Conservation (phyloP, 805 yeast genomes). For the Candida quercuum region DNA sequence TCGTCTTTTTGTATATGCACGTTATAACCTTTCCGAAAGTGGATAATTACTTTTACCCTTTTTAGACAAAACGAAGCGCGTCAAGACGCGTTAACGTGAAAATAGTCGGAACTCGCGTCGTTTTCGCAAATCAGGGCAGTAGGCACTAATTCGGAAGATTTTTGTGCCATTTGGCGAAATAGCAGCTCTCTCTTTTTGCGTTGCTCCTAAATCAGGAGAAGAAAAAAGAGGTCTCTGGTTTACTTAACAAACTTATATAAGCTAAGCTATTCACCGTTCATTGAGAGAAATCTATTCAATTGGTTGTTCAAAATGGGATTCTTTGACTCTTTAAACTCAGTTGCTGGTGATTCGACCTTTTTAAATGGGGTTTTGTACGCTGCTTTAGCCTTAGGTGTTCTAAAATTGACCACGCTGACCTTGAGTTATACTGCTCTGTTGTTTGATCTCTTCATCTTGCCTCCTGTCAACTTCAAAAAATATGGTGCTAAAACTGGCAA, state of each 20-base stretch:
- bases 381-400: slow-evolving; percentile 56
- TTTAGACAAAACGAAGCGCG: no score
- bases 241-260: neutral
- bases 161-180: no score
- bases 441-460: slow-evolving; percentile 59
- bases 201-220: no score
- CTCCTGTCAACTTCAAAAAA: slow-evolving; percentile 49
- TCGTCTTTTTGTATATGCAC: neutral
- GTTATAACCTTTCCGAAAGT: neutral
- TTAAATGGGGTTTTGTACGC: slow-evolving; percentile 27
- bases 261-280: no score
- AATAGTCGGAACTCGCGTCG: neutral
- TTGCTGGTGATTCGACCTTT: slow-evolving; percentile 6
- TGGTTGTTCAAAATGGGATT: slow-evolving; percentile 12
- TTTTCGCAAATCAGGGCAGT: no score
- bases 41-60: neutral
- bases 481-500: slow-evolving; percentile 71
- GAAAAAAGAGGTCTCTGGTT: neutral
- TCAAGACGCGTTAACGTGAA: neutral
- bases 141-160: no score
- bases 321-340: slow-evolving; percentile 7
- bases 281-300: no score
- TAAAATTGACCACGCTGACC: slow-evolving; percentile 46
- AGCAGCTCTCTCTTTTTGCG: no score
- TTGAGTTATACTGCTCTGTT: slow-evolving; percentile 49